Conservation (phyloP, 805 yeast genomes). For the Metschnikowia arizonensis region DNA sequence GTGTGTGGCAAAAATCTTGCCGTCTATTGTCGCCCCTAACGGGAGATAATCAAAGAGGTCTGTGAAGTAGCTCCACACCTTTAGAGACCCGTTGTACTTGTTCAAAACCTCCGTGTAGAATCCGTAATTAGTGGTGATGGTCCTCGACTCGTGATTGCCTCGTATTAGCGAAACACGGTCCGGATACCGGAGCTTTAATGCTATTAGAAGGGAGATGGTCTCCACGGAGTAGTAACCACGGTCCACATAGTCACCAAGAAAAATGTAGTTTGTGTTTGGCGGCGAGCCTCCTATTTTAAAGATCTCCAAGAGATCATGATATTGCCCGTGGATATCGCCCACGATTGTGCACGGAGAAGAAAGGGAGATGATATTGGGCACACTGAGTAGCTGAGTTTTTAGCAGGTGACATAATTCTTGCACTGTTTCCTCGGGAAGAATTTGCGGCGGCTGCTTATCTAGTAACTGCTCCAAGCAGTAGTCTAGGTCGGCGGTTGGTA, state of each 20-base stretch:
- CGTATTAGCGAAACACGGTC: constrained; percentile 72
- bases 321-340: constrained; percentile 98
- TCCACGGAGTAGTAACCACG: constrained; percentile 92
- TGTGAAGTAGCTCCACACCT: constrained; percentile 86
- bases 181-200: constrained; percentile 85
- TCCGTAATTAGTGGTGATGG: constrained; percentile 95
- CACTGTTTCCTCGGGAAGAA: constrained; percentile 39
- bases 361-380: constrained; percentile 83
- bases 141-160: constrained; percentile 96
- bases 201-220: constrained; percentile 78
- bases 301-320: constrained; percentile 87
- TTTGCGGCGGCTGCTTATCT: constrained; percentile 38
- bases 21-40: constrained; percentile 61
- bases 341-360: constrained; percentile 89
- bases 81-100: constrained; percentile 69
- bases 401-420: constrained; percentile 47
- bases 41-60: constrained; percentile 91
- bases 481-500: constrained; percentile 38
- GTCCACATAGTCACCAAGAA: constrained; percentile 95
- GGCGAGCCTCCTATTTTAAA: constrained; percentile 91
- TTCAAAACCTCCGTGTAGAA: constrained; percentile 91
- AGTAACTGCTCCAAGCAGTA: constrained; percentile 41
- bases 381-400: constrained; percentile 73
- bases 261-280: constrained; percentile 89
- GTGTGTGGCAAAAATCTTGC: constrained; percentile 88